Evolutionary conservation across 2,329 filamentous ascomycete genomes (phyloP), one percentile per base, ranked within the genome.

Genomic region (Chaetothyriales sp.): DNA sequence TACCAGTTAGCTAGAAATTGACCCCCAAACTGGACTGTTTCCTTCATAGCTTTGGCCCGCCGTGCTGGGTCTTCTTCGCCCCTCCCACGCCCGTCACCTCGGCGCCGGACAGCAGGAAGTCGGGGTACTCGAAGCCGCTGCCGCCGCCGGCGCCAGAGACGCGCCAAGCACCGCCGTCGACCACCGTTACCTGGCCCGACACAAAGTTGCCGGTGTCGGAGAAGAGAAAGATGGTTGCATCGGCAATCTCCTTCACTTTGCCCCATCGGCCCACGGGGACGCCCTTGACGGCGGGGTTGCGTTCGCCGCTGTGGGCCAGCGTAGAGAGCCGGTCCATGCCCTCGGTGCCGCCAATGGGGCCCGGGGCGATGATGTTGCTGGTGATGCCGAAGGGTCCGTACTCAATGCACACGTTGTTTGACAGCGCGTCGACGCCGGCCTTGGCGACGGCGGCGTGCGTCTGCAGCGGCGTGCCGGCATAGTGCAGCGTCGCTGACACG

Each of bases 371-470:
- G 51, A 92, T 81, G 64, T 98, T 98, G 51, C 84, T 86, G 1
- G 86, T 89, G 29, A 97, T 71, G 13, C 92, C 92, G 44, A 80
- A 77, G 0, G 92, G 92, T 0, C 90, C 90, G 65, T 92, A 92
- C 68, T 98, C 92, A 50, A 98, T 78, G 1, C 88, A 82, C 0
- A 94, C 80, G 4, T 81, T 84, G 50, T 82, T 78, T 54, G 86
- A 83, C 63, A 98, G 78, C 1, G 88, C 83, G 68, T 98, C 90
- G 9, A 98, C 81, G 15, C 84, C 86, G 0, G 90, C 86, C 70
- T 98, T 98, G 52, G 92, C 90, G 1, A 89, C 89, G 2, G 83
- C 77, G n/a, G 90, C 89, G 68, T 97, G 90, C 1, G 85, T 79
- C 67, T 97, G 92, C 59, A 95, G 73, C 0, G 89, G 84, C 68